Evolutionary conservation across 1,139 yeast species (phyloP).

Genomic region (Blastobotrys persicus): DNA sequence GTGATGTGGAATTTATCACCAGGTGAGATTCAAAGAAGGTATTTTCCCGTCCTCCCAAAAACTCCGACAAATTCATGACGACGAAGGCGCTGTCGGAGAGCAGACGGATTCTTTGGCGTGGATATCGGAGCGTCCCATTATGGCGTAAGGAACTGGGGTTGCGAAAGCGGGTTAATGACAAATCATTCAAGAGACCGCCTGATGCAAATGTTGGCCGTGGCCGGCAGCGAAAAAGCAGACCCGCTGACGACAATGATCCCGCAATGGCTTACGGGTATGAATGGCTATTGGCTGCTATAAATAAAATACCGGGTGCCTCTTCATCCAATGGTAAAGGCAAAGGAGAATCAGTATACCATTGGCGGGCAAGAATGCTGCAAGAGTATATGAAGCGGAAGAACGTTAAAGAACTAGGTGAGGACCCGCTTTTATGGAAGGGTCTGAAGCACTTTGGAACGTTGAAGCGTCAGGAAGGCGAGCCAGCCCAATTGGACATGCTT

Average conservation of each 20-base stretch:
- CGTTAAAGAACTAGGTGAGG: conserved; percentile 10
- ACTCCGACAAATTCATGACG: background rate
- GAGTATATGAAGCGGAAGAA: conserved; percentile 14
- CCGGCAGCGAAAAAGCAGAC: background rate
- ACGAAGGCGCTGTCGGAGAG: background rate
- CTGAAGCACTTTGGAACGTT: conserved; percentile 13
- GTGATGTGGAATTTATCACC: background rate
- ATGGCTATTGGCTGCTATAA: background rate
- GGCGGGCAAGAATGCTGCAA: conserved; percentile 2
- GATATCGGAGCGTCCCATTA: conserved; percentile 5
- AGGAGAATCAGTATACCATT: conserved; percentile 8
- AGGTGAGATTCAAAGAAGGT: background rate
- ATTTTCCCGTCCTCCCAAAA: background rate
- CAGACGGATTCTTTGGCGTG: background rate
- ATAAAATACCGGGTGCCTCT: background rate
- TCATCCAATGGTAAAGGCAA: background rate
- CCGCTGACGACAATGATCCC: background rate
- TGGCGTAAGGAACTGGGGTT: conserved; percentile 4
- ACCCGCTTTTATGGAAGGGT: conserved; percentile 20
- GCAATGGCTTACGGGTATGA: background rate
- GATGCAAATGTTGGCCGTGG: background rate
- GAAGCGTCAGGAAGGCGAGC: background rate
- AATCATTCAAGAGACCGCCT: background rate
- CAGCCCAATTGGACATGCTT: conserved; percentile 28
- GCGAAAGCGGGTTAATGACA: background rate